Evolutionary conservation across 2,329 filamentous ascomycete species (phyloP), one percentile per base, ranked within the genome.

Genomic region (Trichoderma aggressivum): DNA sequence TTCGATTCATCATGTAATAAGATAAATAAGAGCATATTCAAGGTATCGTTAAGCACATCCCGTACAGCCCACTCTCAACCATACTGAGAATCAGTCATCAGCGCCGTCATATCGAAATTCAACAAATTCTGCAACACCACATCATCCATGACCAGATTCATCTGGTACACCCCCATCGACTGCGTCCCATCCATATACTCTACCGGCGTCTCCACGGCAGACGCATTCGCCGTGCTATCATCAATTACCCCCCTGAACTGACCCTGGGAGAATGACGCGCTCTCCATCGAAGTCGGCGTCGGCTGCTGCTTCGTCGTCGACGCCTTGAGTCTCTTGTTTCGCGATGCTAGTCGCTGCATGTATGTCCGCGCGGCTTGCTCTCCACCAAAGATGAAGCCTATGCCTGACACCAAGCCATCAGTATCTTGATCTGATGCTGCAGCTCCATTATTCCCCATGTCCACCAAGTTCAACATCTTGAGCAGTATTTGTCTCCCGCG

Each of bases 81-180:
- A 50, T 47, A 60, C 11, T 28, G 36, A 14, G 65, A n/a, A 53
- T 69, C 66, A 3, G 55, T n/a, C 66, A 73, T 55, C 21, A 73
- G 32, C 21, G 70, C 70, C 30, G 72, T 70, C 72, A 73, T 73
- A 30, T 73, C 72, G 16, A 67, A 73, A 43, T 67, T 68, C 11
- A 73, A 18, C 65, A 73, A 34, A 26, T 64, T 63, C 56, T 67
- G 39, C 28, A 69, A 60, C 32, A 64, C 43, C 32, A 43, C 36
- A 26, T 72, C 70, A 6, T 73, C 72, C 65, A 72, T 63, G 3
- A 68, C 61, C 30, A 73, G 7, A 58, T 67, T 56, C 55, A 67
- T 63, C 43, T 70, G 70, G 2, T 58, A 58, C 11, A 39, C 61
- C 2, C 43, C 43, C 11, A 39, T 14, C n/a, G 60, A 24, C 5